Percentiles rank a stretch among this genome's conserved stretches.
These are phyloP conservation scores for Leccinum angustisporum DNA, from an alignment of 1,284 basidiomycete genomes.

Conservation along the genomic window DNA sequence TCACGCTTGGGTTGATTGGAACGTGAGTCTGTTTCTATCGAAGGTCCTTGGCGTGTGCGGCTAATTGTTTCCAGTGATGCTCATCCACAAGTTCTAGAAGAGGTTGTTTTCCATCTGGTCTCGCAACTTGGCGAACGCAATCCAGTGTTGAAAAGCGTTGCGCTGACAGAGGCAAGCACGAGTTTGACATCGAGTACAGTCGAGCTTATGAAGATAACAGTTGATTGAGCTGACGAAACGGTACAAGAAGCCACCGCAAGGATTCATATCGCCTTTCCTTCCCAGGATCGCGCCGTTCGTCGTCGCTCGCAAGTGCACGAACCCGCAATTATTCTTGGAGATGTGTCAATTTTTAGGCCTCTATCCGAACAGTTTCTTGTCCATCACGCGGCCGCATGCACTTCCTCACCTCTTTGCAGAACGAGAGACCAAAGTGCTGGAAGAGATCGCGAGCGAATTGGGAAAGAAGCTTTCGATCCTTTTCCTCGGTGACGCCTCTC, in stretches of 20 bases:
- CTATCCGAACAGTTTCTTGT: slow-evolving; percentile 62
- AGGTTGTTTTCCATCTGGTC: slow-evolving; percentile 65
- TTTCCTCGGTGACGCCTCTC: slow-evolving; percentile 59
- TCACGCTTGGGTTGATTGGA: slow-evolving; percentile 61
- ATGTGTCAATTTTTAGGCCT: slow-evolving; percentile 62
- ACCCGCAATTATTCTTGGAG: slow-evolving; percentile 61
- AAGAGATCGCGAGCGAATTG: slow-evolving; percentile 45
- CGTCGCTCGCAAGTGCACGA: slow-evolving; percentile 55
- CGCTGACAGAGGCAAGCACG: slow-evolving; percentile 55
- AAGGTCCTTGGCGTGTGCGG: neutral
- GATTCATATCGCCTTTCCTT: slow-evolving; percentile 70
- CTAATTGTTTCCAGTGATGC: slow-evolving; percentile 42
- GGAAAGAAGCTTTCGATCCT: slow-evolving; percentile 50
- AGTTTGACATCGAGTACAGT: slow-evolving; percentile 1
- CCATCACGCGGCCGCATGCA: slow-evolving; percentile 62
- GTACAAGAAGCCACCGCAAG: slow-evolving; percentile 67
- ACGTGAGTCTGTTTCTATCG: slow-evolving; percentile 44
- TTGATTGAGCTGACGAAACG: slow-evolving; percentile 57
- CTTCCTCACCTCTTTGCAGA: slow-evolving; percentile 72
- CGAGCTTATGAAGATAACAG: slow-evolving; percentile 40
- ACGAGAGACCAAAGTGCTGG: slow-evolving; percentile 53
- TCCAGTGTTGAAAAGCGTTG: slow-evolving; percentile 65
- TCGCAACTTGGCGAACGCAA: slow-evolving; percentile 67
- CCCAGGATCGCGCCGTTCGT: slow-evolving; percentile 69
- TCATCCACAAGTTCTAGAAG: slow-evolving; percentile 53